Percentiles rank a stretch among this genome's conserved stretches.
These are phyloP conservation scores for Lathyrus tuberosus DNA, from an alignment of 306 rosid species.

Conservation along the genomic window DNA sequence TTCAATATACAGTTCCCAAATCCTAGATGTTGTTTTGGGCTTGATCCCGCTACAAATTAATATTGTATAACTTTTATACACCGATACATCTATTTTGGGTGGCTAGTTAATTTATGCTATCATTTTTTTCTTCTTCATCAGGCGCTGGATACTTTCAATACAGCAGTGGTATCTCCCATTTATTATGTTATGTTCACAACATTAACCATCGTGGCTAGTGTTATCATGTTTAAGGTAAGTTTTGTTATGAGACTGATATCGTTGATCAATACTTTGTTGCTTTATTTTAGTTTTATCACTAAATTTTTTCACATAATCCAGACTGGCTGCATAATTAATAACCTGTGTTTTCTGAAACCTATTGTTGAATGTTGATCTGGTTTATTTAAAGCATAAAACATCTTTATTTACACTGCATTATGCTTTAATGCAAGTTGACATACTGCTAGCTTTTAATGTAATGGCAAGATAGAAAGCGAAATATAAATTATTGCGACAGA, in stretches of 20 bases:
- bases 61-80: background rate
- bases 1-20: slow-evolving; percentile 4
- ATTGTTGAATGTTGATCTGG: slow-evolving; percentile 8
- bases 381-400: slow-evolving; percentile 14
- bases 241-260: slow-evolving; percentile 31
- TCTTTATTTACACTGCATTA: slow-evolving; percentile 10
- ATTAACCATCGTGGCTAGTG: slow-evolving; percentile 92
- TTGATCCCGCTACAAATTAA: slow-evolving; percentile 6
- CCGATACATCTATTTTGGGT: background rate
- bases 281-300: slow-evolving; percentile 7
- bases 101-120: slow-evolving; percentile 27
- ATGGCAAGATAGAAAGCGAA: background rate
- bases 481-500: background rate
- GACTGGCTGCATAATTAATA: slow-evolving; percentile 14
- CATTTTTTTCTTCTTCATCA: slow-evolving; percentile 49
- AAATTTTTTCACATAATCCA: slow-evolving; percentile 4
- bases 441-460: slow-evolving; percentile 15
- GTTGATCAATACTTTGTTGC: slow-evolving; percentile 2
- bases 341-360: slow-evolving; percentile 25
- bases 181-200: slow-evolving; percentile 99
- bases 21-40: slow-evolving; percentile 9
- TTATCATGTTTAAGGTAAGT: slow-evolving; percentile 96
- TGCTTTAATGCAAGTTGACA: background rate
- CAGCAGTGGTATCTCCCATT: slow-evolving; percentile 99
- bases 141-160: slow-evolving; percentile 98